Evolutionary conservation across 148 eudicot species (phyloP).

Genomic region (Rhododendron ovatum): DNA sequence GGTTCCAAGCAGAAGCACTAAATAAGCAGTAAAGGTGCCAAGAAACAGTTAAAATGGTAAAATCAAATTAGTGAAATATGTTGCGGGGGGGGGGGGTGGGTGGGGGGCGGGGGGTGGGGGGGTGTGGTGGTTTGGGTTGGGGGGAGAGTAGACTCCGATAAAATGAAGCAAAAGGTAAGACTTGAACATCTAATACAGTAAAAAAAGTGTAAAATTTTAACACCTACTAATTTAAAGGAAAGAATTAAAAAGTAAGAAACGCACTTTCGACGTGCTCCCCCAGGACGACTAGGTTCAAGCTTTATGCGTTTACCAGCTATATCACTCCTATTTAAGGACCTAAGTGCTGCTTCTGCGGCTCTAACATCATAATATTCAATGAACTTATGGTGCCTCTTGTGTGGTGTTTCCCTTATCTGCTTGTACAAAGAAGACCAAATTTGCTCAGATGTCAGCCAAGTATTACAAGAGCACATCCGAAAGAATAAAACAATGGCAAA

Average conservation of each 20-base stretch:
- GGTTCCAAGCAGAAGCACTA: not conserved
- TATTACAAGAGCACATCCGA: not conserved
- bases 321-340: conserved; percentile 85
- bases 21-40: not conserved
- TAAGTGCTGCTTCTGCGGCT: conserved; percentile 92
- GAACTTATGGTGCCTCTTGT: conserved; percentile 88
- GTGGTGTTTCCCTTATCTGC: conserved; percentile 96
- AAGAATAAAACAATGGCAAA: not conserved
- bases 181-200: not conserved
- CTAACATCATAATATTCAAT: conserved; percentile 92
- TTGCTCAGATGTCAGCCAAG: conserved; percentile 1
- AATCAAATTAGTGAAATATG: not conserved
- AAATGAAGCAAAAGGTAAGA: not conserved
- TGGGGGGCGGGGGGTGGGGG: too few relatives aligned
- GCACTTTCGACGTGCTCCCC: conserved; percentile 87
- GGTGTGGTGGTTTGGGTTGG: too few relatives aligned
- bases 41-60: not conserved
- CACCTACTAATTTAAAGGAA: not conserved
- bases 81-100: too few relatives aligned
- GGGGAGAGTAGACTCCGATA: not conserved
- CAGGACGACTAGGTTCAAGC: conserved; percentile 95
- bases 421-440: conserved; percentile 2
- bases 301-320: conserved; percentile 97
- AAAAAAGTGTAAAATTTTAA: not conserved
- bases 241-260: conserved; percentile 15